phyloP scores from a whole-genome alignment of 441 rosid genomes.

The Arabidopsis hybrid region DNA sequence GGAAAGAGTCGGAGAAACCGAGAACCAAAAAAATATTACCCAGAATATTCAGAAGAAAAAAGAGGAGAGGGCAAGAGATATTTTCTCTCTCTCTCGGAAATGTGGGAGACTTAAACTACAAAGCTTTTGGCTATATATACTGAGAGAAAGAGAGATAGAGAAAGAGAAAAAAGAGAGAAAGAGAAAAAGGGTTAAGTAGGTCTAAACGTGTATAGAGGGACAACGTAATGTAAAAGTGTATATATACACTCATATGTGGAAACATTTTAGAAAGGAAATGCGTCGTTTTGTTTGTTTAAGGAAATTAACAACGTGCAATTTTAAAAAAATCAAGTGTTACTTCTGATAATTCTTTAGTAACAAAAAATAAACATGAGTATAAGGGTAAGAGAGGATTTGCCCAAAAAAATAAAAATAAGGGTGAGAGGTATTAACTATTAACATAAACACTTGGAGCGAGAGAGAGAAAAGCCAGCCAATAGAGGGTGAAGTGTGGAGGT shows the following conservation, averaged over 20 bases:
- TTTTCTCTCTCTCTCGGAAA: background rate
- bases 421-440: background rate
- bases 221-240: slow-evolving; percentile 6
- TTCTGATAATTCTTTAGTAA: background rate
- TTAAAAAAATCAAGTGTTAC: background rate
- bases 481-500: background rate
- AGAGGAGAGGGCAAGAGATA: slow-evolving; percentile 23
- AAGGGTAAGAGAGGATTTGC: background rate
- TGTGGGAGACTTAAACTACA: background rate
- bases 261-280: background rate
- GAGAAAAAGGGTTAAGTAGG: background rate
- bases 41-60: slow-evolving; percentile 16
- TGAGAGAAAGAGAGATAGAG: background rate
- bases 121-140: slow-evolving; percentile 26
- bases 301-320: background rate
- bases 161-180: background rate
- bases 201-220: background rate
- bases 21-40: slow-evolving; percentile 8
- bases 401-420: background rate
- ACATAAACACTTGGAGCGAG: background rate
- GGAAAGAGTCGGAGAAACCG: slow-evolving; percentile 34
- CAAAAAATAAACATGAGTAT: background rate
- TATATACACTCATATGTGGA: background rate
- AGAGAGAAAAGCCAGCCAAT: slow-evolving; percentile 13
- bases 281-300: slow-evolving; percentile 14